These are phyloP conservation scores for Omphalotus guepiniiformis DNA, from an alignment of 768 basidiomycete genomes.

Conservation along the genomic window DNA sequence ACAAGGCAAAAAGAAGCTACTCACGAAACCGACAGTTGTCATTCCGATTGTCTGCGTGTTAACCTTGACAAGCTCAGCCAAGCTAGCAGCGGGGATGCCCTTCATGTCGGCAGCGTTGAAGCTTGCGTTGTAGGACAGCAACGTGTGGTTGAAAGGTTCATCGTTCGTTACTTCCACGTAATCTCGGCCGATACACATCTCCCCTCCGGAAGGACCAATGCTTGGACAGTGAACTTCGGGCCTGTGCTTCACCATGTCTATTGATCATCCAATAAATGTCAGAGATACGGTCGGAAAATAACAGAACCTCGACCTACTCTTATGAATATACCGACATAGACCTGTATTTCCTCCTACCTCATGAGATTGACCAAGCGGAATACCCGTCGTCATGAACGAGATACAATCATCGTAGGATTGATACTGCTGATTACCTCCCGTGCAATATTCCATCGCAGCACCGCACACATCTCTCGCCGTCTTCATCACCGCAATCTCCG, in stretches of 20 bases:
- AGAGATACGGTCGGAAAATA: not conserved
- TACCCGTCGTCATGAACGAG: not conserved
- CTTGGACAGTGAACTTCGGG: constrained; percentile 11
- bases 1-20: not conserved
- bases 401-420: constrained; percentile 5
- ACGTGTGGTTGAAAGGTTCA: not conserved
- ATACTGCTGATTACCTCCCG: constrained; percentile 9
- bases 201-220: constrained; percentile 10
- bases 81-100: not conserved
- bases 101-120: constrained; percentile 3
- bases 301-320: not conserved
- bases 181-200: constrained; percentile 8
- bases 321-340: constrained; percentile 6
- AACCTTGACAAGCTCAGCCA: not conserved
- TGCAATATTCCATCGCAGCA: constrained; percentile 7
- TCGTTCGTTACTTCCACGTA: not conserved
- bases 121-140: constrained; percentile 3
- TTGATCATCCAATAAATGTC: not conserved
- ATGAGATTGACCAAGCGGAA: constrained; percentile 8
- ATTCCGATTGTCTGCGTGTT: not conserved
- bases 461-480: constrained; percentile 8
- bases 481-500: constrained; percentile 1
- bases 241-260: constrained; percentile 8
- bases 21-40: not conserved
- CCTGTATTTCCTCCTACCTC: constrained; percentile 7